Conservation (phyloP, 306 rosid genomes). For the Lathyrus sativus region DNA sequence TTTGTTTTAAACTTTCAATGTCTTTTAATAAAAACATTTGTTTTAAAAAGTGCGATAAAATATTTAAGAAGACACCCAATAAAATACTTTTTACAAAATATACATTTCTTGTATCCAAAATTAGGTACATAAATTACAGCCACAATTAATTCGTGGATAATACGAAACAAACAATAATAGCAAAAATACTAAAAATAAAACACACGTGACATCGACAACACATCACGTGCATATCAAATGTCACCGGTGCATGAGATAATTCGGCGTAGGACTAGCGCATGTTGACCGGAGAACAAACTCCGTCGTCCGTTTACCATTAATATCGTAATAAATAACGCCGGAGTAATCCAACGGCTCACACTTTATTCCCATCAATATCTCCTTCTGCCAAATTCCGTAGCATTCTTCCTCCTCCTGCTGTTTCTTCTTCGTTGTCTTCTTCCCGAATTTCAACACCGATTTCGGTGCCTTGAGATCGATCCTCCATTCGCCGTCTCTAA, state of each 20-base stretch:
- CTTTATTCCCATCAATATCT: constrained; percentile 87
- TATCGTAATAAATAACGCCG: constrained; percentile 73
- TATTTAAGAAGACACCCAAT: no score
- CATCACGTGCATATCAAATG: no score
- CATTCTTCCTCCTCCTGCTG: constrained; percentile 27
- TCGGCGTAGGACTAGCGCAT: constrained; percentile 85
- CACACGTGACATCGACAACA: no score
- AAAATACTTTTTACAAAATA: no score
- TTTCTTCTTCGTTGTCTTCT: constrained; percentile 18
- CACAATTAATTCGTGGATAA: no score
- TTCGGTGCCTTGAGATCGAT: constrained; percentile 38
- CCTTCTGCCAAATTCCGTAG: constrained; percentile 90
- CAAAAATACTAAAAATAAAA: no score
- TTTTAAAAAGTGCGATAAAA: no score
- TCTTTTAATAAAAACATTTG: no score
- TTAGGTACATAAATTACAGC: no score
- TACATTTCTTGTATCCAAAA: no score
- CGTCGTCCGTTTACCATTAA: constrained; percentile 51
- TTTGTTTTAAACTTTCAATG: no score
- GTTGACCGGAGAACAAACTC: constrained; percentile 66
- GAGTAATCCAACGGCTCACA: constrained; percentile 85
- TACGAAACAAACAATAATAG: no score
- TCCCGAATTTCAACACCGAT: constrained; percentile 45
- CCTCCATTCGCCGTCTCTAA: constrained; percentile 21
- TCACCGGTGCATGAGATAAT: constrained; percentile 51